Base-by-base conservation (phyloP, 345 rosid species). In the Gossypium longicalyx region DNA sequence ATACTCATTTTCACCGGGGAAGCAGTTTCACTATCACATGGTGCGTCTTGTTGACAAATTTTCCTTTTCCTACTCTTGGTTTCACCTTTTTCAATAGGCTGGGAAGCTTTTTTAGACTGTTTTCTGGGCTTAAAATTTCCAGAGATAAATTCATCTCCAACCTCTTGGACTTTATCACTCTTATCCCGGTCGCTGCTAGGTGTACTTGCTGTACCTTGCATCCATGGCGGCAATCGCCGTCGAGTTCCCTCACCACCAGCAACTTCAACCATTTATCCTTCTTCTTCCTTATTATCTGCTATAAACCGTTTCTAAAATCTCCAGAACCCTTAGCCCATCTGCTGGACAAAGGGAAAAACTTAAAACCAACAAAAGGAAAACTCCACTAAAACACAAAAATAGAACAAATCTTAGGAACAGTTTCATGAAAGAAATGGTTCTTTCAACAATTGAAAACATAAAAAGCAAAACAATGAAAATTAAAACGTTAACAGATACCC, bases 211-310 rank as follows among this genome's bases (percentile, higher is more conserved):
- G 2, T 57, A 63, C 38, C 63, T 44, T 49, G 61, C 70, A 74
- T 74, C 77, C 77, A 74, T 4, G n/a, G 20, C 16, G 77, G 77
- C 43, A 74, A 49, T 15, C 77, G 77, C 62, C 77, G 41, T 51
- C 71, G 38, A 9, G 16, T 41, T 38, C 77, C 77, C 71, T 22
- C 77, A 23, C 29, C 69, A 29, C 45, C 44, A 16, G 22, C 48
- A 62, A n/a, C 70, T 54, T 53, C 77, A 19, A 41, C 62, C 70
- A 74, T 64, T 63, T 74, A 11, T 11, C 52, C 44, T 64, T 64
- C 44, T 64, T 63, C 52, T 49, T 65, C 63, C 51, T 34, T 20
- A 29, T 47, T 60, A 57, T 7, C 13, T 9, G 17, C 57, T 45
- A 22, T 8, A 22, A 65, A 11, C 19, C 17, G n/a, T 22, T 45